Evolutionary conservation across 805 yeast genomes (phyloP), one percentile per base, ranked within the genome.

Genomic region (Yamadazyma olivae): DNA sequence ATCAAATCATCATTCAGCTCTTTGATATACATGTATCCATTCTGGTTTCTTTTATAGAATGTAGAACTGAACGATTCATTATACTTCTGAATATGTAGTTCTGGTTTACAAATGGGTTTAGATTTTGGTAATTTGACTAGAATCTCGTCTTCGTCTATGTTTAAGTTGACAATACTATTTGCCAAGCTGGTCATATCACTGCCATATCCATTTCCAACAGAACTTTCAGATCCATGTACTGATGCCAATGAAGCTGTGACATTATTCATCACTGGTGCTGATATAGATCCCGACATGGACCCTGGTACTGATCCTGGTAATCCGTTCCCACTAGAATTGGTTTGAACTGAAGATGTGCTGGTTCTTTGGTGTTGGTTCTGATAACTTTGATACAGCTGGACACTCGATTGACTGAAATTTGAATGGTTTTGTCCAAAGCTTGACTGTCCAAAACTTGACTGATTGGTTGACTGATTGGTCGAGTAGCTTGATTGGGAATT

Each of bases 11-110:
- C 48, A 29, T 44, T 51, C 8, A 62, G 53, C 32, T 61, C 67
- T 27, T 50, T 50, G n/a, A 53, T 54, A 37, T 60, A 61, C 67
- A 61, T 61, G 38, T 59, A 61, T 13, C 64, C 63, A 28, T 54
- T 56, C 12, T 38, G 31, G 28, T 60, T 60, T 29, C 67, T 39
- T 32, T 57, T 58, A 45, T 60, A 61, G 42, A 60, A 61, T 5
- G 64, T 61, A 13, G 62, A 54, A 38, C 64, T 56, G 42, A 50
- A 53, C 17, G 44, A 35, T 22, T 44, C 48, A 31, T 40, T 37
- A 21, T 35, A 44, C 26, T 41, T 44, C 26, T 41, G 43, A 12
- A 44, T 44, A 14, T 37, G 17, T 10, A 44, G 21, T 13, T 36
- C 35, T 2, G 48, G 48, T 12, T 25, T 29, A 12, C 23, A 4